Percentiles rank a stretch among this genome's conserved stretches.
Evolutionary conservation across 169 alveolate species (phyloP).

Genomic region (Eimeria brunetti): DNA sequence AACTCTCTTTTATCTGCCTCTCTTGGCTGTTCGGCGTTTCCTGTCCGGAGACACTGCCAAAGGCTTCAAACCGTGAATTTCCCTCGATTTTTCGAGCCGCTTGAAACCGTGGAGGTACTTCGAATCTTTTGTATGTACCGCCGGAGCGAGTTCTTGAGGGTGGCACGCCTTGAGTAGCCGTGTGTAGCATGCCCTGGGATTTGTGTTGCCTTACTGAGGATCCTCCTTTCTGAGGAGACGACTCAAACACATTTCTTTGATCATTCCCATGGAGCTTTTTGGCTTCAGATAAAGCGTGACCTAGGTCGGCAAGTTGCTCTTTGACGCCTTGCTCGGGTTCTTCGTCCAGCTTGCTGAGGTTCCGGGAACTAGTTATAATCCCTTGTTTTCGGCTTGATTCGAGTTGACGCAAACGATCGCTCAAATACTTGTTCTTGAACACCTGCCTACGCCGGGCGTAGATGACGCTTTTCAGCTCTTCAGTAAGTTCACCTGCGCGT

Average conservation of each 20-base stretch:
- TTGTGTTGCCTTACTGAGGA: background rate
- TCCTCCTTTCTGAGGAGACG: background rate
- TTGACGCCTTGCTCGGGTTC: background rate
- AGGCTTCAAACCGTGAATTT: no score
- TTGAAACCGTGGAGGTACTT: background rate
- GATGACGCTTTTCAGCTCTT: background rate
- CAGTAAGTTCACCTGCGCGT: background rate
- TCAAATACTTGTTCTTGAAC: constrained; percentile 8
- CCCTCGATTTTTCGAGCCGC: no score
- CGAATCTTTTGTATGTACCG: background rate
- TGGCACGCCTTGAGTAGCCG: background rate
- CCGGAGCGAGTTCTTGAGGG: background rate
- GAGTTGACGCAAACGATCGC: background rate
- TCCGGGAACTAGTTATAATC: background rate
- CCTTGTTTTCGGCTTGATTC: background rate
- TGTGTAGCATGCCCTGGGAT: background rate
- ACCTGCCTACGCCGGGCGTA: constrained; percentile 22
- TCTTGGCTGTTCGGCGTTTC: no score
- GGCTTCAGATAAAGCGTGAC: background rate
- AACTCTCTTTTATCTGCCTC: no score
- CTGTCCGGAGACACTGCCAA: no score
- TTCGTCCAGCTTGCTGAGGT: background rate
- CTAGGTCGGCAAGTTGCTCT: background rate
- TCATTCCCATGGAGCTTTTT: background rate
- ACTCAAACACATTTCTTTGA: background rate